phyloP scores from a whole-genome alignment of 192 early-diverging fungal genomes.

The Coemansia guatemalensis region DNA sequence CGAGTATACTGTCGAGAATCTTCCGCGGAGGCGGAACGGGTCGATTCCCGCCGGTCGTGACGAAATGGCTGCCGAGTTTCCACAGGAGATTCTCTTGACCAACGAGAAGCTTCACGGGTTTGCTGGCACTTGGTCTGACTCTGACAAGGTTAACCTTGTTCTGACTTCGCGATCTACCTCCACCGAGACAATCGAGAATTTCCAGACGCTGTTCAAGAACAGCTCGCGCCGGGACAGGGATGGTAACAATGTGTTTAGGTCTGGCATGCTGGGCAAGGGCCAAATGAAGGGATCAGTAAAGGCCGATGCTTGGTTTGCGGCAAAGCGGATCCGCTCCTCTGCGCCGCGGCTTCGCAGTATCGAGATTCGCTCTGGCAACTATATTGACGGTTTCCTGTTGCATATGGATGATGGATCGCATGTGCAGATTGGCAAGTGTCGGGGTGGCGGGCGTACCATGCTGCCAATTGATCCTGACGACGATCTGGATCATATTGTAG shows the following conservation, averaged over 20 bases:
- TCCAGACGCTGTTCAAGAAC: conserved; percentile 7
- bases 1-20: conserved; percentile 55
- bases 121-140: conserved; percentile 32
- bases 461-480: conserved; percentile 52
- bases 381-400: conserved; percentile 56
- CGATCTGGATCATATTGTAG: conserved; percentile 48
- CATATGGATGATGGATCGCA: conserved; percentile 50
- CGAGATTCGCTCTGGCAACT: conserved; percentile 50
- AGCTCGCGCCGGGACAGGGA: conserved; percentile 10
- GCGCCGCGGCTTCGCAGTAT: conserved; percentile 23
- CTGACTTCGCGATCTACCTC: conserved; percentile 33
- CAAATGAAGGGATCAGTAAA: conserved; percentile 36
- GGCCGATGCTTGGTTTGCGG: conserved; percentile 30
- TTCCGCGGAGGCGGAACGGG: conserved; percentile 23
- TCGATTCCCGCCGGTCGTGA: conserved; percentile 22
- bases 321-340: conserved; percentile 18
- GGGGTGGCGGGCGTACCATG: conserved; percentile 36
- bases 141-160: conserved; percentile 34
- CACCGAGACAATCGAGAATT: conserved; percentile 25
- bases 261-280: conserved; percentile 41
- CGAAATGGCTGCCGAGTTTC: conserved; percentile 28
- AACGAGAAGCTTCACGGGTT: conserved; percentile 15
- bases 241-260: conserved; percentile 27
- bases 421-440: conserved; percentile 44
- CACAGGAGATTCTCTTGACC: conserved; percentile 17